Base-by-base conservation (phyloP, 805 yeast genomes). In the Candida glaebosa region DNA sequence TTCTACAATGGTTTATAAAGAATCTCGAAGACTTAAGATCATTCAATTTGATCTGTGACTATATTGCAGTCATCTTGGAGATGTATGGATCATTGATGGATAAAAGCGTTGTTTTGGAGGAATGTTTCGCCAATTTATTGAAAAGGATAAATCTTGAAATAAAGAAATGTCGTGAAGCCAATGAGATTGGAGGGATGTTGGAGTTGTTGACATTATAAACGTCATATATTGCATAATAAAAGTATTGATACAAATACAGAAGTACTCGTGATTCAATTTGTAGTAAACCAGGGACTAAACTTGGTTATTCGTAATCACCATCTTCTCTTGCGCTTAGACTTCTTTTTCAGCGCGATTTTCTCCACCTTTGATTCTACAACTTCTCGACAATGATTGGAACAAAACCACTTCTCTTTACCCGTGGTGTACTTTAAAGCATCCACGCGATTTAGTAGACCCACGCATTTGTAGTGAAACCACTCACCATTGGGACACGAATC, bases 121-220 rank as follows among this genome's bases (percentile, higher is more conserved):
- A 85, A 52, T 70, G 87, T 39, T 65, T 89, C 36, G 65, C 71
- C 38, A 75, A 77, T 42, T 67, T 93, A 47, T 71, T 74, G 51
- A 76, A 75, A 56, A 79, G 78, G 53, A 72, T 91, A 19, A 76
- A 75, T 42, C 58, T 66, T 25, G 97, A 91, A 63, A 78, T 89
- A 18, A 76, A 74, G 42, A 82, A 84, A 56, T 86, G 96, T 34
- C 79, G 79, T 57, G 96, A 90, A 58, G 95, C 97, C 5, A 85
- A 84, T 60, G 83, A 81, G 58, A 80, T 93, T 34, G 88, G 85
- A 54, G 99, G 99, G 41, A 93, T 93, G 97, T 69, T 93, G 53
- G 95, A 88, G 63, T 64, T 93, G 51, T 71, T 91, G 53, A 82
- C 89, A 38, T 76, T 65, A 46, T 75, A 65, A 40, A 16, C 9